Conservation (phyloP, 176 grass and related monocot genomes). For the Musa itinerans region DNA sequence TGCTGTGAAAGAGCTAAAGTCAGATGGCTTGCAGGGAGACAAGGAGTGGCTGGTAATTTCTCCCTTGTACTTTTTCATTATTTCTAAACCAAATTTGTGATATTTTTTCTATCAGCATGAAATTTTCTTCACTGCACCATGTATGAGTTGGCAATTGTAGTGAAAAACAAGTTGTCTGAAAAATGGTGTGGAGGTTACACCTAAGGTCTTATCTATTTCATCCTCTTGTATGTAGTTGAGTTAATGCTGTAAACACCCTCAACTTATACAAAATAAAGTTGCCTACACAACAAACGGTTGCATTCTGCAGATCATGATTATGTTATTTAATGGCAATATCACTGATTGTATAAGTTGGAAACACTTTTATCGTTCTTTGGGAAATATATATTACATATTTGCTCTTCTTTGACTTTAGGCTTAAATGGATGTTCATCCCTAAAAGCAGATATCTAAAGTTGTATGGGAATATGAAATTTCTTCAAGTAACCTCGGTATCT, state of each 20-base stretch:
- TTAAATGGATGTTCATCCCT: not conserved
- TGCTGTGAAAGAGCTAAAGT: slow-evolving; percentile 17
- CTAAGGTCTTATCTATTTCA: not conserved
- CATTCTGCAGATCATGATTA: not conserved
- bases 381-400: not conserved
- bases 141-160: not conserved
- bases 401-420: not conserved
- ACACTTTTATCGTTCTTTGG: not conserved
- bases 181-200: not conserved
- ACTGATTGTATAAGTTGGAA: not conserved
- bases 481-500: too few species aligned
- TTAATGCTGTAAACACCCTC: not conserved
- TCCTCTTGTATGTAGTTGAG: not conserved
- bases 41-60: slow-evolving; percentile 15
- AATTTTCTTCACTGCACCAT: not conserved
- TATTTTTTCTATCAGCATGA: not conserved
- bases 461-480: not conserved
- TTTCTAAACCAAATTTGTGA: not conserved
- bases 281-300: not conserved
- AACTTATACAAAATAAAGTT: not conserved
- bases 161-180: not conserved
- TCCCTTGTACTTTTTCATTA: not conserved
- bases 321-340: not conserved
- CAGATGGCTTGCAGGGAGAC: slow-evolving; percentile 8
- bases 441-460: not conserved